A percentile compares a stretch with the other conserved stretches of the same genome.
Evolutionary conservation across 148 eudicot species (phyloP).

Genomic region (Diospyros lotus): DNA sequence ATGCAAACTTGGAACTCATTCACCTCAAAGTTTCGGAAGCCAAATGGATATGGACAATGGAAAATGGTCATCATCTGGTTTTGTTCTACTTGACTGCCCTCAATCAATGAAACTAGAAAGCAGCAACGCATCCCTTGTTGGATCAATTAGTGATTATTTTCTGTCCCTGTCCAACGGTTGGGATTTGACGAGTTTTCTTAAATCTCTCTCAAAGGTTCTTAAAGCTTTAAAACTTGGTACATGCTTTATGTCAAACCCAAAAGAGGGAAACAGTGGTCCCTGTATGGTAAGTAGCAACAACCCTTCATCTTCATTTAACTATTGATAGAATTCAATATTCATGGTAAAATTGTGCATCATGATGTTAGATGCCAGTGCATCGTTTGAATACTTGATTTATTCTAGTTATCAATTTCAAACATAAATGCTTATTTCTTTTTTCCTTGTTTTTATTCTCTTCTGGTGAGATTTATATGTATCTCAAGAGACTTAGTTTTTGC

Average conservation of each 20-base stretch:
- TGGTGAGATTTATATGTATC: background rate
- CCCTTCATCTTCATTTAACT: slow-evolving; percentile 5
- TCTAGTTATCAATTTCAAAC: background rate
- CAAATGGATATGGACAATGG: slow-evolving; percentile 76
- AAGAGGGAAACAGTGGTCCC: slow-evolving; percentile 66
- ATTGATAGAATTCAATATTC: background rate
- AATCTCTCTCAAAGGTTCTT: slow-evolving; percentile 82
- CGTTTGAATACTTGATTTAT: background rate
- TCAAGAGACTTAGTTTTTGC: background rate
- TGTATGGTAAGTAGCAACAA: slow-evolving; percentile 41
- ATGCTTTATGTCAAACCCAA: slow-evolving; percentile 45
- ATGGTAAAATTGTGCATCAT: background rate
- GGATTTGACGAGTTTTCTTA: slow-evolving; percentile 86
- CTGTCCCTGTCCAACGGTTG: slow-evolving; percentile 80
- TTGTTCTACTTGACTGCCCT: slow-evolving; percentile 85
- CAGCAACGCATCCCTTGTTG: slow-evolving; percentile 65
- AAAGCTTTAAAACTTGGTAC: slow-evolving; percentile 68
- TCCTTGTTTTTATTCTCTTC: background rate
- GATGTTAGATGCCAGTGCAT: background rate
- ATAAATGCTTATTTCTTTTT: background rate
- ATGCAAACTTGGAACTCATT: slow-evolving; percentile 90
- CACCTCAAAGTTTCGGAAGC: slow-evolving; percentile 70
- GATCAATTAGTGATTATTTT: slow-evolving; percentile 90
- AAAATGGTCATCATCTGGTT: slow-evolving; percentile 79
- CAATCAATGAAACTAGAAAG: slow-evolving; percentile 80